Evolutionary conservation across 805 yeast genomes (phyloP).

Genomic region (Candida succiphila): DNA sequence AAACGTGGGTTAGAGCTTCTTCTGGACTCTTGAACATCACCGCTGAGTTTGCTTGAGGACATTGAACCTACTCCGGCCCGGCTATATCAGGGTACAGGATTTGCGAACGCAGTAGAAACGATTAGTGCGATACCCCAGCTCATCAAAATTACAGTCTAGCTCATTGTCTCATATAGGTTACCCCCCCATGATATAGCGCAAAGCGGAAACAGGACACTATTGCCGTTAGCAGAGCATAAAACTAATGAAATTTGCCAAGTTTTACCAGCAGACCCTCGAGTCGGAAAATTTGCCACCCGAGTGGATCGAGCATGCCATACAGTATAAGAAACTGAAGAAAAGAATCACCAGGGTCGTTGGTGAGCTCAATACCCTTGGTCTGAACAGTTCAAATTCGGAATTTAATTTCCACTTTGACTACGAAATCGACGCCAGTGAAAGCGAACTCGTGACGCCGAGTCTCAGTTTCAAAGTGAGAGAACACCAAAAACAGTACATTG

Average conservation of each 20-base stretch:
- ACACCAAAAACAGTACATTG: neutral
- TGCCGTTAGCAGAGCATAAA: too few species aligned
- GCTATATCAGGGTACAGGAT: too few species aligned
- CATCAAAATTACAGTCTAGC: too few species aligned
- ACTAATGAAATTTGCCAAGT: constrained; percentile 77
- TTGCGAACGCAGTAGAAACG: too few species aligned
- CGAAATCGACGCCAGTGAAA: neutral
- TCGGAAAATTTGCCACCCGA: constrained; percentile 55
- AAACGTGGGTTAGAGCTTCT: too few species aligned
- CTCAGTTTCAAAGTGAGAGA: neutral
- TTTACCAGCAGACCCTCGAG: constrained; percentile 49
- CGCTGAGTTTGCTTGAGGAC: too few species aligned
- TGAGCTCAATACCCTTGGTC: constrained; percentile 51
- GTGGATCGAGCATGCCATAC: constrained; percentile 63
- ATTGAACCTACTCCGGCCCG: too few species aligned
- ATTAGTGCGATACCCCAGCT: too few species aligned
- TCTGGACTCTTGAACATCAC: too few species aligned
- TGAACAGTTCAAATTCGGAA: neutral
- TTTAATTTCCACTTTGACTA: neutral
- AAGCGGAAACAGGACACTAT: too few species aligned
- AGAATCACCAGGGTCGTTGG: constrained; percentile 53
- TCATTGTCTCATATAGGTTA: too few species aligned
- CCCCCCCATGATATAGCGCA: too few species aligned
- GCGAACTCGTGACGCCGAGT: neutral
- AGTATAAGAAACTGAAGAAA: constrained; percentile 62